phyloP scores from a whole-genome alignment of 345 rosid genomes.

The Eucalyptus curtisii region DNA sequence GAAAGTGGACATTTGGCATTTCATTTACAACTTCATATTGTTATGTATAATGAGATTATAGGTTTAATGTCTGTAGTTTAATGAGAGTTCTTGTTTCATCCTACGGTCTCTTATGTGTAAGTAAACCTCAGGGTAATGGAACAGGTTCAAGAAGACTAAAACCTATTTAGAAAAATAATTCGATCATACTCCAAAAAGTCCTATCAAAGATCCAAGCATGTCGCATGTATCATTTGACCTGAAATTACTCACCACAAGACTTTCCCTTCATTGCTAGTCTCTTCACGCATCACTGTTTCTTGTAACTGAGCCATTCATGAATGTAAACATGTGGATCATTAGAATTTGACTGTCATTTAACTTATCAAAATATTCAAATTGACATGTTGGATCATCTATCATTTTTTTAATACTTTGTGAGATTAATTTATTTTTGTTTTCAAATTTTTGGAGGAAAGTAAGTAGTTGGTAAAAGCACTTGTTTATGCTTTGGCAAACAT shows the following conservation, averaged over 20 bases:
- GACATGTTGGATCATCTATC: neutral
- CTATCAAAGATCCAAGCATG: neutral
- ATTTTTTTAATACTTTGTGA: neutral
- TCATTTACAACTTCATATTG: neutral
- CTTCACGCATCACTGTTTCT: neutral
- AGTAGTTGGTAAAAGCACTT: neutral
- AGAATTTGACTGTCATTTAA: neutral
- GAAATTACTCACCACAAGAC: neutral
- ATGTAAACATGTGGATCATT: neutral
- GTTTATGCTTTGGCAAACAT: neutral
- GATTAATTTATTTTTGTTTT: neutral
- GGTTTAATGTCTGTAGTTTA: neutral
- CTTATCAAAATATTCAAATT: neutral
- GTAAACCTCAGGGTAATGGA: neutral
- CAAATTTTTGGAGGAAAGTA: neutral
- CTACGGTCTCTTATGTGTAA: neutral
- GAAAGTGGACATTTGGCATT: neutral
- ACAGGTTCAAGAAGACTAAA: neutral
- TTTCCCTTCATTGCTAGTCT: neutral
- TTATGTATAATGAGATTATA: neutral
- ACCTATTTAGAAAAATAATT: neutral
- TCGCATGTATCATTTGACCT: neutral
- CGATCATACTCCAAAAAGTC: neutral
- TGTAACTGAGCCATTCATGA: neutral
- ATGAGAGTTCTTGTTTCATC: neutral